Conservation (phyloP, 352 stramenopile species). For the Globisporangium spinosum region DNA sequence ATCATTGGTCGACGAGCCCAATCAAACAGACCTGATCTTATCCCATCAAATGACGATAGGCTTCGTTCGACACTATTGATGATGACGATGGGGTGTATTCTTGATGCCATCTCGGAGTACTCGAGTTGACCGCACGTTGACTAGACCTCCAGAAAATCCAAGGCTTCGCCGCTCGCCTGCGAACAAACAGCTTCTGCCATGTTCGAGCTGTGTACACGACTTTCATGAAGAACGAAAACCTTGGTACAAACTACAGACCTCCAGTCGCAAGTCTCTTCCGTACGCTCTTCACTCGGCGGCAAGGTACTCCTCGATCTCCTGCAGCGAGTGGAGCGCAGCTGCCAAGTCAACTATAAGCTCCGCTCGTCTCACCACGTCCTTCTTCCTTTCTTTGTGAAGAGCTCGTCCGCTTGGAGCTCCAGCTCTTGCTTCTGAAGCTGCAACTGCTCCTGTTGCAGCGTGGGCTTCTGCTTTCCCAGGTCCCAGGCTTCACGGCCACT, state of each 20-base stretch:
- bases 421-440: conserved; percentile 33
- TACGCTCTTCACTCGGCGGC: not conserved
- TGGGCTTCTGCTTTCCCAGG: conserved; percentile 28
- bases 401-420: conserved; percentile 32
- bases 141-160: not conserved
- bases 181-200: too few species aligned
- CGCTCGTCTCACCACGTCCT: not conserved
- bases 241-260: too few species aligned
- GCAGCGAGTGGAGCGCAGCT: not conserved
- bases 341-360: not conserved
- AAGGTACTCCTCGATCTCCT: not conserved
- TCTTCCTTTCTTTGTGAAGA: conserved; percentile 28
- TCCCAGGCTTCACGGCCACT: too few species aligned
- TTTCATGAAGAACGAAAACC: too few species aligned
- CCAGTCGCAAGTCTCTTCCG: not conserved
- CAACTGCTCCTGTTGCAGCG: conserved; percentile 25
- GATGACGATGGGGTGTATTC: not conserved
- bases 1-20: not conserved
- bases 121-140: not conserved
- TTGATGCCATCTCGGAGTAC: too few species aligned
- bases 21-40: not conserved
- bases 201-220: too few species aligned
- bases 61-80: not conserved
- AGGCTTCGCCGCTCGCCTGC: too few species aligned
- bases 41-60: not conserved